A percentile compares a stretch with the other conserved stretches of the same genome.
Evolutionary conservation across 2,329 filamentous ascomycete species (phyloP).

Genomic region (Paracamarosporium sp.): DNA sequence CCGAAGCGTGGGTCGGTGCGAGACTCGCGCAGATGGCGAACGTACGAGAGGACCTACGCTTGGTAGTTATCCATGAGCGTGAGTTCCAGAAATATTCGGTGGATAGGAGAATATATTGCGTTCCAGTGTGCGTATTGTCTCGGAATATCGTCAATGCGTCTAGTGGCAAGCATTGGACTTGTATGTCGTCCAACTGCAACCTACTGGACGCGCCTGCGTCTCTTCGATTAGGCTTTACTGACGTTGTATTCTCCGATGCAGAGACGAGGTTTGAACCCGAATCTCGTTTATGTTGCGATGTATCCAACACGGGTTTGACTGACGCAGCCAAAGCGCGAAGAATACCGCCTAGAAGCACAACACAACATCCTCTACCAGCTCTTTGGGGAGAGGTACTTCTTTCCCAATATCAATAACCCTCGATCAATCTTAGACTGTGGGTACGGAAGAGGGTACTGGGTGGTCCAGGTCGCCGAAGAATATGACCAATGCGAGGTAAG

Average conservation of each 20-base stretch:
- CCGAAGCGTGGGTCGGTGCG: neutral
- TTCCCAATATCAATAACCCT: slow-evolving; percentile 38
- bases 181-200: neutral
- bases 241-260: neutral
- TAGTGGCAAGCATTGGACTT: neutral
- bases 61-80: slow-evolving; percentile 44
- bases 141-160: neutral
- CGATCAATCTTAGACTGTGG: slow-evolving; percentile 47
- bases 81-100: slow-evolving; percentile 48
- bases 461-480: slow-evolving; percentile 43
- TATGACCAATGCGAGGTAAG: slow-evolving; percentile 47
- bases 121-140: slow-evolving; percentile 33
- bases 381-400: slow-evolving; percentile 37
- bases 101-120: slow-evolving; percentile 46
- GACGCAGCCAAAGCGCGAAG: slow-evolving; percentile 36
- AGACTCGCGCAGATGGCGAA: neutral
- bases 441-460: slow-evolving; percentile 48
- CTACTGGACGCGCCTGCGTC: neutral
- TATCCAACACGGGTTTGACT: neutral
- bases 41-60: slow-evolving; percentile 15
- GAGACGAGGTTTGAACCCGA: neutral
- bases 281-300: neutral
- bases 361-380: slow-evolving; percentile 41
- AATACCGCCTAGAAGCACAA: slow-evolving; percentile 44
- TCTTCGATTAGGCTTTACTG: neutral